phyloP scores from a whole-genome alignment of 176 grass and related monocot genomes.

The Zoysia japonica region DNA sequence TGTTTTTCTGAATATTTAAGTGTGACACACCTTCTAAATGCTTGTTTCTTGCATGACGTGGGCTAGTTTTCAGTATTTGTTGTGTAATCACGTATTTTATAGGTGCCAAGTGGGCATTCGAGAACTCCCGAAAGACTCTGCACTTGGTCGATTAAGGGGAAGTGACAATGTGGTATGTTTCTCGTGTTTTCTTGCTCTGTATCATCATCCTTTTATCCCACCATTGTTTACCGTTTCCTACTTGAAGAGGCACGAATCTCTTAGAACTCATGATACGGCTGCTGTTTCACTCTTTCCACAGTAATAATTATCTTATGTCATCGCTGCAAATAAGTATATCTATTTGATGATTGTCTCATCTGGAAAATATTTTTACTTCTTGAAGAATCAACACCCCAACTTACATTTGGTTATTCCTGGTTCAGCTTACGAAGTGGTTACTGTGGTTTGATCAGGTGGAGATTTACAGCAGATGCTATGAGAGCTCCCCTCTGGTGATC shows the following conservation, averaged over 20 bases:
- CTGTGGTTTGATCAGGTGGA: constrained; percentile 59
- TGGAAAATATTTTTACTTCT: neutral
- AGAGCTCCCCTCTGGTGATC: constrained; percentile 83
- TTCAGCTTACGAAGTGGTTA: neutral
- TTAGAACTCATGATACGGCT: neutral
- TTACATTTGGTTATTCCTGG: neutral
- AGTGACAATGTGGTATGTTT: constrained; percentile 90
- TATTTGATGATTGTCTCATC: neutral
- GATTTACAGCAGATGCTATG: constrained; percentile 90
- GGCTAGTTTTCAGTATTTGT: neutral
- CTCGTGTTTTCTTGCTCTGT: neutral
- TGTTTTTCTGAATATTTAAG: neutral
- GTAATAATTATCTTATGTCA: neutral
- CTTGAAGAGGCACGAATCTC: neutral
- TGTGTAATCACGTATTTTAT: constrained; percentile 29
- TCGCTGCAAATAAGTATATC: neutral
- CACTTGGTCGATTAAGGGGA: constrained; percentile 88
- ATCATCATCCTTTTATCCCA: neutral
- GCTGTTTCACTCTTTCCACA: neutral
- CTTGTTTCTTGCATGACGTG: neutral
- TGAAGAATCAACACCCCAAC: neutral
- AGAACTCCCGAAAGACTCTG: constrained; percentile 85
- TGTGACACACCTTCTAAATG: constrained; percentile 3
- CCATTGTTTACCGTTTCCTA: neutral
- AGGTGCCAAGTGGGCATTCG: constrained; percentile 84